Evolutionary conservation across 305 asterid genomes (phyloP), one percentile per base, ranked within the genome.

Genomic region (Fraxinus greggii): DNA sequence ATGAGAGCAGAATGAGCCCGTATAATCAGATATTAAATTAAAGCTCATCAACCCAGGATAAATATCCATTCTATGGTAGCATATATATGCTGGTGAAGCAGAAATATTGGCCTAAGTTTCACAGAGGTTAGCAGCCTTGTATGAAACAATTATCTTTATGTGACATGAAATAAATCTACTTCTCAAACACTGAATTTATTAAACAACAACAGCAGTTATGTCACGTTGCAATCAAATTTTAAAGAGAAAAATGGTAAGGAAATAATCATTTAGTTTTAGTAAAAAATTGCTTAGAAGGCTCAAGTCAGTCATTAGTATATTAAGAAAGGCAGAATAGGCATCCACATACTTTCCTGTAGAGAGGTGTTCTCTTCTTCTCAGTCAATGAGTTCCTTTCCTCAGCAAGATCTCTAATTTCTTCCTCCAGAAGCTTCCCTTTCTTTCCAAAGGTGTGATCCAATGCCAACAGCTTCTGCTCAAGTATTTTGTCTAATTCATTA

Each of bases 361-460:
- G 93, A 80, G 98, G 99, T 82, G 83, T 89, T 83, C 98, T 90
- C 86, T 93, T 94, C 92, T 89, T 87, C 88, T 94, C 97, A 7
- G 94, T 93, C 87, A 93, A 86, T 26, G 91, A 75, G 88, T 95
- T 95, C 86, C 98, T 92, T 88, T 94, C 99, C 86, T 95, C 98
- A 26, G 97, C 99, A 81, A 95, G 97, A 85, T 92, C 94, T 90
- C 91, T 89, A 79, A 95, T 95, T 84, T 95, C 97, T 89, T 95
- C 98, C 90, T 94, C 98, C 21, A 93, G 80, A 42, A 87, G 83
- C 86, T 91, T 95, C 67, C 97, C 99, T 86, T 86, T 94, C 90
- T 86, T 93, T 61, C 97, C 98, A 81, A 92, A 94, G 5, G 97
- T 94, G 84, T 93, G 92, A 81, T 94, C 98, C 93, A 95, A 87